Conservation (phyloP, 1,284 basidiomycete genomes). For the Cryptococcus depauperatus region DNA sequence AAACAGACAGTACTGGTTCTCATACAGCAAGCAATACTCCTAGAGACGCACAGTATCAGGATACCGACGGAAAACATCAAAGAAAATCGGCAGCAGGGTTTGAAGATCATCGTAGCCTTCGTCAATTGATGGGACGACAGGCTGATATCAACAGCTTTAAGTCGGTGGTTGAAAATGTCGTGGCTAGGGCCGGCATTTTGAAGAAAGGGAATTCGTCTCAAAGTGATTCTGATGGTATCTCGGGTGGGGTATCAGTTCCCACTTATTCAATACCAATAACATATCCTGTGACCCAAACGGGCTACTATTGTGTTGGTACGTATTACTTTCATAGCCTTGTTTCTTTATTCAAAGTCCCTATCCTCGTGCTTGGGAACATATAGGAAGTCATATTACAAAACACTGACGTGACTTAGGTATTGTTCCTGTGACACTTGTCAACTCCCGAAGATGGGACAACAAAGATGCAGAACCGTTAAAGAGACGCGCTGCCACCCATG, state of each 20-base stretch:
- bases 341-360: not conserved
- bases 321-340: constrained; percentile 14
- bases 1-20: no score
- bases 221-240: not conserved
- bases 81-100: no score
- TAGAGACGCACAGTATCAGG: no score
- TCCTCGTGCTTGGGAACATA: not conserved
- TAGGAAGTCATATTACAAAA: constrained; percentile 9
- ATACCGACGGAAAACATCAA: no score
- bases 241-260: constrained; percentile 10
- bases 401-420: constrained; percentile 62
- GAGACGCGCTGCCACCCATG: constrained; percentile 51
- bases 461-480: constrained; percentile 6
- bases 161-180: constrained; percentile 10
- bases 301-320: constrained; percentile 90
- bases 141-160: no score
- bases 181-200: not conserved
- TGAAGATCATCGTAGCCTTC: no score
- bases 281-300: constrained; percentile 77
- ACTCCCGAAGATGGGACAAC: constrained; percentile 23
- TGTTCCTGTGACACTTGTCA: constrained; percentile 67
- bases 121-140: no score
- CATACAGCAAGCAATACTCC: no score
- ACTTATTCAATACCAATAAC: constrained; percentile 46
- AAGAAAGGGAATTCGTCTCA: constrained; percentile 5